phyloP scores from a whole-genome alignment of 257 asterid genomes.

The Fraxinus cuspidata region DNA sequence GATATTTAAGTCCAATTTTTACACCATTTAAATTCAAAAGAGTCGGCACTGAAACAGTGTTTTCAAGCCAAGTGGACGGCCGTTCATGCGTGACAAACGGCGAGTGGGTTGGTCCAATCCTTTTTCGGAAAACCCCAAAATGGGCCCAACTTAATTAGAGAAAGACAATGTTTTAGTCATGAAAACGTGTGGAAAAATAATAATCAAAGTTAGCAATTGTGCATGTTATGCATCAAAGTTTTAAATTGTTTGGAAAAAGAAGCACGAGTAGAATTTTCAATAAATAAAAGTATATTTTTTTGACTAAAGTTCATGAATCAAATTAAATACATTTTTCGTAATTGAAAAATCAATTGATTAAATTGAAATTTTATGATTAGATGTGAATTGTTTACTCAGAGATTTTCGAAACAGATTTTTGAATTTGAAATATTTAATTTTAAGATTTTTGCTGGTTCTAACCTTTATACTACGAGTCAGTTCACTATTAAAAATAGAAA shows the following conservation, averaged over 20 bases:
- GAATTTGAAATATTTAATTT: too few relatives aligned
- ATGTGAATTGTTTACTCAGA: too few relatives aligned
- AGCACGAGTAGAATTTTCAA: background rate
- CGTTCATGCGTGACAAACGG: conserved; percentile 12
- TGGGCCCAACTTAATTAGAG: background rate
- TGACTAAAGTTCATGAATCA: background rate
- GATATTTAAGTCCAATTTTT: conserved; percentile 16
- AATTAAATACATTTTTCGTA: too few relatives aligned
- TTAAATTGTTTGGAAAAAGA: background rate
- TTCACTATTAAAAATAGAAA: too few relatives aligned
- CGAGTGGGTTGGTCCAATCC: conserved; percentile 5
- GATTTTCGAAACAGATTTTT: too few relatives aligned
- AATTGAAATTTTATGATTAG: too few relatives aligned
- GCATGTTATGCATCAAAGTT: background rate
- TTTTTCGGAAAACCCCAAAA: background rate
- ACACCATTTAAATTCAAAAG: conserved; percentile 19
- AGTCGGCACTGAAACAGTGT: conserved; percentile 34
- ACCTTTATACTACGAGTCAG: background rate
- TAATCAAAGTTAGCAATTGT: background rate
- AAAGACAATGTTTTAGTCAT: conserved; percentile 23
- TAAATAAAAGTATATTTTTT: background rate
- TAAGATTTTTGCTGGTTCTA: too few relatives aligned
- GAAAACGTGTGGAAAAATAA: conserved; percentile 26
- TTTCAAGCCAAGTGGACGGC: conserved; percentile 28
- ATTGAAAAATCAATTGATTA: too few relatives aligned